A percentile compares a stretch with the other conserved stretches of the same genome.
Conservation (phyloP, 345 rosid species). For the Pugionium cornutum region DNA sequence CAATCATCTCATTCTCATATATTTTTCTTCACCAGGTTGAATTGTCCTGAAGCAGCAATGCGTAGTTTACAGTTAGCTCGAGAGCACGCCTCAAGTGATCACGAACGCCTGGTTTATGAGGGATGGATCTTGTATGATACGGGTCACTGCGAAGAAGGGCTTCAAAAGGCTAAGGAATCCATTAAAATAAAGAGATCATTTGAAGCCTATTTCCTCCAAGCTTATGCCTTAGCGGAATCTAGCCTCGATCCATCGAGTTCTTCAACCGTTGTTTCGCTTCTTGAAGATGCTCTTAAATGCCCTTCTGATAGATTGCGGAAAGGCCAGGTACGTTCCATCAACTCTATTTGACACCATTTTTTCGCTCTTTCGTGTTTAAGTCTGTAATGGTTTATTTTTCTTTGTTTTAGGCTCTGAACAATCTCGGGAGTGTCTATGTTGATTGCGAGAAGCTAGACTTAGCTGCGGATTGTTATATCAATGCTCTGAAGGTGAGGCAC, state of each 20-base stretch:
- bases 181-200: conserved; percentile 79
- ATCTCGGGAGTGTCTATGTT: conserved; percentile 90
- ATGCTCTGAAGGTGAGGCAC: conserved; percentile 87
- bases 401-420: conserved; percentile 82
- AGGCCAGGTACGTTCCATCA: conserved; percentile 74
- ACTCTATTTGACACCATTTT: not conserved
- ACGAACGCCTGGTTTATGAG: conserved; percentile 90
- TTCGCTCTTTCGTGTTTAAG: too few species aligned
- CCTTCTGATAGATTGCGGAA: conserved; percentile 97
- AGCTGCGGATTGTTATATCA: conserved; percentile 97
- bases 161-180: conserved; percentile 86
- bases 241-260: conserved; percentile 79
- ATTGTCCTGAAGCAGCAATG: conserved; percentile 97
- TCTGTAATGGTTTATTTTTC: too few species aligned
- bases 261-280: conserved; percentile 82
- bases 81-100: conserved; percentile 79
- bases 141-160: conserved; percentile 93
- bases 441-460: conserved; percentile 67
- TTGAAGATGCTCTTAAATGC: conserved; percentile 89
- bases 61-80: conserved; percentile 91
- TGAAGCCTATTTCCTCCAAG: conserved; percentile 98
- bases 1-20: not conserved
- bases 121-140: conserved; percentile 99
- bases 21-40: conserved; percentile 59
- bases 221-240: conserved; percentile 97